phyloP scores from a whole-genome alignment of 179 eudicot genomes.

The Gypsophila paniculata region DNA sequence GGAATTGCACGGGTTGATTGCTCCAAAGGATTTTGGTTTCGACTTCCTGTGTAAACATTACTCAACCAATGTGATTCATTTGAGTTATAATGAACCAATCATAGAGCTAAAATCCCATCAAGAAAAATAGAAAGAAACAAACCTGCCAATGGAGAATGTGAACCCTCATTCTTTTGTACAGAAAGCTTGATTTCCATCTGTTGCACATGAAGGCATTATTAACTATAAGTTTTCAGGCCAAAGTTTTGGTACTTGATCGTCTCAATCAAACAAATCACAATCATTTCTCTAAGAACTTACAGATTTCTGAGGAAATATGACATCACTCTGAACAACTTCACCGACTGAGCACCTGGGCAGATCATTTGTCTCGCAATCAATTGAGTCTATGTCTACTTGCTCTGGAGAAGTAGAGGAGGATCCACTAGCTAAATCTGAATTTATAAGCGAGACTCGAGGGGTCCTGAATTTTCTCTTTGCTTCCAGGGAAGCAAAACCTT shows the following conservation, averaged over 20 bases:
- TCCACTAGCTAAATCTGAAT: conserved; percentile 28
- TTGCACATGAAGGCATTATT: conserved; percentile 1
- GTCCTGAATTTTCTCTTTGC: conserved; percentile 78
- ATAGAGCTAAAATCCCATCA: neutral
- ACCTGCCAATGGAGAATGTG: conserved; percentile 29
- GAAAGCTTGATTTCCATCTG: conserved; percentile 38
- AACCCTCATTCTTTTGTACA: conserved; percentile 22
- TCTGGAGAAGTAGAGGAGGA: conserved; percentile 28
- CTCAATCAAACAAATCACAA: neutral
- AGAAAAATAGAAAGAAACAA: conserved; percentile 10
- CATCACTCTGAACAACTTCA: conserved; percentile 20
- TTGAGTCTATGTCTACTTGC: conserved; percentile 29
- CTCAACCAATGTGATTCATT: conserved; percentile 18
- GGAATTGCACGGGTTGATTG: conserved; percentile 37
- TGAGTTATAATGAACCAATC: neutral
- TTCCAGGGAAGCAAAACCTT: conserved; percentile 94
- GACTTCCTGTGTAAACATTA: conserved; percentile 32
- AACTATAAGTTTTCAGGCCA: neutral
- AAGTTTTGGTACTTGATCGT: neutral
- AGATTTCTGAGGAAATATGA: conserved; percentile 18
- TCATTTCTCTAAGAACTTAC: conserved; percentile 33
- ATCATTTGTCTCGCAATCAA: conserved; percentile 25
- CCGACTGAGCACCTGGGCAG: conserved; percentile 26
- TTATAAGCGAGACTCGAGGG: conserved; percentile 55
- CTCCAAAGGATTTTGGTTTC: conserved; percentile 30